These are phyloP conservation scores for Mycogone perniciosa DNA, from an alignment of 2,329 filamentous ascomycete genomes.

Conservation along the genomic window DNA sequence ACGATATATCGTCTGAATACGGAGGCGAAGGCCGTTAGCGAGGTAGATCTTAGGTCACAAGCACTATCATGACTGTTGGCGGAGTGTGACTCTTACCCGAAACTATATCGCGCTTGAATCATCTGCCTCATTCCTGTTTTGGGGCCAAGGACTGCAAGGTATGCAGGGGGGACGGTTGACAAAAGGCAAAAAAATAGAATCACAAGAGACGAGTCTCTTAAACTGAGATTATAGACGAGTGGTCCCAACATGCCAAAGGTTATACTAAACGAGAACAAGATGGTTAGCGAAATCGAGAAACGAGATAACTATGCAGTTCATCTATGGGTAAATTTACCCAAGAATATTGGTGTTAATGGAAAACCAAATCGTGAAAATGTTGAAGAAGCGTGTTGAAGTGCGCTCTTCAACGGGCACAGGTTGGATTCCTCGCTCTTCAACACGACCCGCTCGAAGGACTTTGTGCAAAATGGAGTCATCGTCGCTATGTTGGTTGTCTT, in stretches of 20 bases:
- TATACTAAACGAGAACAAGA: constrained; percentile 34
- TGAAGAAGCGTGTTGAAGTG: constrained; percentile 34
- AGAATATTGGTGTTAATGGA: constrained; percentile 44
- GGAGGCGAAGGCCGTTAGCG: background rate
- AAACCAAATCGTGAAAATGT: constrained; percentile 43
- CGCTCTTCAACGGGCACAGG: constrained; percentile 38
- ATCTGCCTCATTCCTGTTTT: constrained; percentile 61
- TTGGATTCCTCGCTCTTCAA: constrained; percentile 39
- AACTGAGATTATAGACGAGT: constrained; percentile 44
- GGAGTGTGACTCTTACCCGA: constrained; percentile 37
- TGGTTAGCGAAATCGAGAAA: background rate
- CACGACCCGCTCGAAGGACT: constrained; percentile 30
- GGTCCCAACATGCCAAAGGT: constrained; percentile 60
- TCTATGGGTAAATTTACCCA: constrained; percentile 24
- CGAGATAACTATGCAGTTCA: background rate
- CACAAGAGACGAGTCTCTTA: constrained; percentile 51
- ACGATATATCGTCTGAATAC: constrained; percentile 45
- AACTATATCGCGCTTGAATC: constrained; percentile 58
- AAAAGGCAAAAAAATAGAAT: constrained; percentile 59
- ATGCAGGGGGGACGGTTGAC: constrained; percentile 48
- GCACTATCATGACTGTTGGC: no score
- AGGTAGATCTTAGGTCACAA: background rate
- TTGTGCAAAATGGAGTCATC: constrained; percentile 23
- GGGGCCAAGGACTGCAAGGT: constrained; percentile 51
- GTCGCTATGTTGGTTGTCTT: constrained; percentile 23